A percentile compares a stretch with the other conserved stretches of the same genome.
phyloP scores from a whole-genome alignment of 208 protist genomes.

The Novymonas esmeraldas region DNA sequence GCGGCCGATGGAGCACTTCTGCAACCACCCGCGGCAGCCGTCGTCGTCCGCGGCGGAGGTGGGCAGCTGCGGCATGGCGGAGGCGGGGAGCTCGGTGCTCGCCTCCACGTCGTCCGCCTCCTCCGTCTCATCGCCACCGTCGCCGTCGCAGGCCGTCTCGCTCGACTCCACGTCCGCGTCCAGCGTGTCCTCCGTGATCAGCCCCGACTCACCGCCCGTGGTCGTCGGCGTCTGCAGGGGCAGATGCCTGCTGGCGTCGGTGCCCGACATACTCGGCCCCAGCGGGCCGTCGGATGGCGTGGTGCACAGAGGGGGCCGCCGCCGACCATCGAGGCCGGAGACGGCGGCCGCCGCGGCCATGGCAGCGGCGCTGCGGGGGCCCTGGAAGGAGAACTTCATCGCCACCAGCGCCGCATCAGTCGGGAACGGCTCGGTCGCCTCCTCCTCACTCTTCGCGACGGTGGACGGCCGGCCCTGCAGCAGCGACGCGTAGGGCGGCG shows the following conservation, averaged over 20 bases:
- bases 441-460: not conserved
- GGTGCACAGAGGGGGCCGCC: not conserved
- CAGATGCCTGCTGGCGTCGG: no score
- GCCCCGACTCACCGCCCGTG: not conserved
- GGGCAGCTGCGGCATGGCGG: slow-evolving; percentile 1
- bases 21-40: slow-evolving; percentile 59
- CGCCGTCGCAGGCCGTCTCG: not conserved
- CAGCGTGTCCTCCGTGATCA: not conserved
- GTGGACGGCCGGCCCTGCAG: slow-evolving; percentile 9
- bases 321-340: not conserved
- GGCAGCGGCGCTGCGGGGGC: not conserved
- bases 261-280: no score
- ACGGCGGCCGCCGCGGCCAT: not conserved
- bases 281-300: not conserved
- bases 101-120: slow-evolving; percentile 7
- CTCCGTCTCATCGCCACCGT: slow-evolving; percentile 4
- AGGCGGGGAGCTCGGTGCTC: not conserved
- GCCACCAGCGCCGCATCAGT: not conserved
- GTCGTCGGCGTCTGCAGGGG: not conserved
- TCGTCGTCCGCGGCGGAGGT: not conserved
- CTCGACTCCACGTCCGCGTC: not conserved
- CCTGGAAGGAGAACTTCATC: not conserved
- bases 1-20: slow-evolving; percentile 64
- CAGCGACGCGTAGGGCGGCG: slow-evolving; percentile 3
- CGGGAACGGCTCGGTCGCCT: not conserved